A percentile compares a stretch with the other conserved stretches of the same genome.
These are phyloP conservation scores for Fusarium torulosum DNA, from an alignment of 2,329 filamentous ascomycete genomes.

Conservation along the genomic window DNA sequence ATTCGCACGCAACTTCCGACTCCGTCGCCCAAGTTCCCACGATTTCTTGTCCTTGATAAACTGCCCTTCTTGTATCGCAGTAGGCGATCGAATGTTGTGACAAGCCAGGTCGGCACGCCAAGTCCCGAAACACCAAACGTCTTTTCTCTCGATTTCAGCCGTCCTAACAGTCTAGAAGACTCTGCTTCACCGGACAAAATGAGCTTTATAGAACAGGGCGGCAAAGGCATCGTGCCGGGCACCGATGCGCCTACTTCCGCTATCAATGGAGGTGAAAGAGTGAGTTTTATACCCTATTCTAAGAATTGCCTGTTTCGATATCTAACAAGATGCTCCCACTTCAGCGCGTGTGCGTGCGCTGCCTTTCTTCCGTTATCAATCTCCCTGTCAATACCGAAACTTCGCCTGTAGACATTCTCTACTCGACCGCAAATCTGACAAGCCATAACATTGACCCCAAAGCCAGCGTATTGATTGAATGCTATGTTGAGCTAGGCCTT, in stretches of 20 bases:
- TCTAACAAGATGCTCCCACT: conserved; percentile 23
- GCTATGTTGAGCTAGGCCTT: conserved; percentile 79
- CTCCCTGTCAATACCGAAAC: conserved; percentile 82
- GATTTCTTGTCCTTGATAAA: conserved; percentile 62
- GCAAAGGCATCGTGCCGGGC: conserved; percentile 61
- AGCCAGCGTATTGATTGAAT: conserved; percentile 80
- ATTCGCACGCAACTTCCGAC: conserved; percentile 59
- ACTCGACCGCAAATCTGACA: conserved; percentile 73
- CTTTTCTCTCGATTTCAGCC: conserved; percentile 54
- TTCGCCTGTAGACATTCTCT: conserved; percentile 78
- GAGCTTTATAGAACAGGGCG: conserved; percentile 60
- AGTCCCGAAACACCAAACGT: conserved; percentile 52
- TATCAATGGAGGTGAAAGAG: conserved; percentile 82
- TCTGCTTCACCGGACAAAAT: conserved; percentile 48
- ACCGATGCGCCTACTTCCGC: conserved; percentile 84
- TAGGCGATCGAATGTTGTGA: conserved; percentile 54
- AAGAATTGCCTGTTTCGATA: background rate
- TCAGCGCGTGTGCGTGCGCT: conserved; percentile 79
- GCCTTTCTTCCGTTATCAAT: conserved; percentile 74
- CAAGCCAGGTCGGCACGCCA: conserved; percentile 51
- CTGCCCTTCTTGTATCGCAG: conserved; percentile 60
- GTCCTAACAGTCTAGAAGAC: conserved; percentile 52
- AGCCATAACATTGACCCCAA: conserved; percentile 73
- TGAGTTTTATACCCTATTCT: conserved; percentile 57
- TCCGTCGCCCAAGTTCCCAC: conserved; percentile 47